Conservation (phyloP, 2,329 filamentous ascomycete genomes). For the Phyllosticta capitalensis region DNA sequence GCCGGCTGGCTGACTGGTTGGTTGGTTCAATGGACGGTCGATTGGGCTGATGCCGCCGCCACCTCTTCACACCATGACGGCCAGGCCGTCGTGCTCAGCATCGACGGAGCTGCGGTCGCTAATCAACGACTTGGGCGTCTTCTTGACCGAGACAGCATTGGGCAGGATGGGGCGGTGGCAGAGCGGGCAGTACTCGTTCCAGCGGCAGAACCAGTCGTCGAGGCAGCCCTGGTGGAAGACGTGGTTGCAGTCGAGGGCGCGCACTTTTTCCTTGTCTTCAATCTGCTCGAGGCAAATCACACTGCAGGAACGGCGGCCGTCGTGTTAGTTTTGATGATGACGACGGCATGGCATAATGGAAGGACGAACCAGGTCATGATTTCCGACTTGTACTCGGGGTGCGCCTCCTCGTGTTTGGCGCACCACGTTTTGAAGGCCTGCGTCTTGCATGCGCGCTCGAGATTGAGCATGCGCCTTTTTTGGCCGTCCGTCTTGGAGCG, state of each 20-base stretch:
- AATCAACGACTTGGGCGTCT: not conserved
- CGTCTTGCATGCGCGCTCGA: constrained; percentile 23
- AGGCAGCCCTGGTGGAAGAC: constrained; percentile 29
- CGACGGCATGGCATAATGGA: no score
- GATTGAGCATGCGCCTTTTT: constrained; percentile 21
- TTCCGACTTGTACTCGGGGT: constrained; percentile 10
- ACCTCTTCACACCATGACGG: constrained; percentile 6
- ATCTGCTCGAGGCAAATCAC: constrained; percentile 30
- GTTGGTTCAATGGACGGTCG: no score
- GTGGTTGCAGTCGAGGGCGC: constrained; percentile 26
- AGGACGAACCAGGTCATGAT: constrained; percentile 1
- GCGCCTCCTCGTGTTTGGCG: constrained; percentile 4
- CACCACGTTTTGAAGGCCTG: constrained; percentile 27
- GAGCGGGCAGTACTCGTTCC: constrained; percentile 29
- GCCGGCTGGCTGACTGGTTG: no score
- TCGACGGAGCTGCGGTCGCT: constrained; percentile 1
- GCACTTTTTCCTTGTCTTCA: constrained; percentile 23
- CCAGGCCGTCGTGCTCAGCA: constrained; percentile 1
- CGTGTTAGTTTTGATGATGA: not conserved
- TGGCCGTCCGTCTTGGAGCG: constrained; percentile 18
- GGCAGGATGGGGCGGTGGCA: constrained; percentile 29
- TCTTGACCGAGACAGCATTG: not conserved
- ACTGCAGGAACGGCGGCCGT: constrained; percentile 17
- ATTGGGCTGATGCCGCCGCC: not conserved
- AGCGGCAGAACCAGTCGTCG: constrained; percentile 29